Conservation (phyloP, 345 rosid genomes). For the Trapa bicornis region DNA sequence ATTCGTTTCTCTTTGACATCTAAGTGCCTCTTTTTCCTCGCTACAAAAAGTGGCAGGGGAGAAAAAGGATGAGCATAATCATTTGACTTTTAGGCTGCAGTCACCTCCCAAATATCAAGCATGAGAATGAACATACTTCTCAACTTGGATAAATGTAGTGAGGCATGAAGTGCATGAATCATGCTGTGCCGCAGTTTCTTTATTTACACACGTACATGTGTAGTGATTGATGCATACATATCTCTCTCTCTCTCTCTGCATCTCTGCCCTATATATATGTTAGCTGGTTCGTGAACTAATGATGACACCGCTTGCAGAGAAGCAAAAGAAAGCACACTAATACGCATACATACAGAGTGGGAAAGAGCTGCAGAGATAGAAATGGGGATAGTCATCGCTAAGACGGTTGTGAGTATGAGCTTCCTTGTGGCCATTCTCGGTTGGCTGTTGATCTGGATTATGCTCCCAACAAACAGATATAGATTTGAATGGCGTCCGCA, state of each 20-base stretch:
- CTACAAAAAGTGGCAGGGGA: too few species aligned
- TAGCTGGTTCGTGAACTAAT: background rate
- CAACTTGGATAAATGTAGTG: background rate
- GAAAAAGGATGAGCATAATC: too few species aligned
- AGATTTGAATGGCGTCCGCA: slow-evolving; percentile 25
- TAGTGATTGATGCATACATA: background rate
- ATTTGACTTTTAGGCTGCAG: background rate
- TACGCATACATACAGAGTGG: background rate
- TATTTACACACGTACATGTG: background rate
- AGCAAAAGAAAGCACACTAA: too few species aligned
- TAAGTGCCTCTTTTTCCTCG: too few species aligned
- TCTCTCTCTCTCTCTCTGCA: too few species aligned
- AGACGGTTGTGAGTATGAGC: background rate
- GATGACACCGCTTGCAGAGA: background rate
- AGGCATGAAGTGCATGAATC: slow-evolving; percentile 6
- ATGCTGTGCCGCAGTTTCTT: background rate
- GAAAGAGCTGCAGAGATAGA: background rate
- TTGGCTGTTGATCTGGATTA: slow-evolving; percentile 50
- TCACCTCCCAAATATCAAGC: background rate
- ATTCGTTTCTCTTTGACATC: too few species aligned
- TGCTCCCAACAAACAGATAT: slow-evolving; percentile 50
- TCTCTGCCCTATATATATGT: background rate
- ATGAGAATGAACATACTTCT: background rate
- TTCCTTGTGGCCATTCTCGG: slow-evolving; percentile 29
- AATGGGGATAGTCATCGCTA: background rate